phyloP scores from a whole-genome alignment of 2,329 filamentous ascomycete species.

The Xylariaceae sp. region DNA sequence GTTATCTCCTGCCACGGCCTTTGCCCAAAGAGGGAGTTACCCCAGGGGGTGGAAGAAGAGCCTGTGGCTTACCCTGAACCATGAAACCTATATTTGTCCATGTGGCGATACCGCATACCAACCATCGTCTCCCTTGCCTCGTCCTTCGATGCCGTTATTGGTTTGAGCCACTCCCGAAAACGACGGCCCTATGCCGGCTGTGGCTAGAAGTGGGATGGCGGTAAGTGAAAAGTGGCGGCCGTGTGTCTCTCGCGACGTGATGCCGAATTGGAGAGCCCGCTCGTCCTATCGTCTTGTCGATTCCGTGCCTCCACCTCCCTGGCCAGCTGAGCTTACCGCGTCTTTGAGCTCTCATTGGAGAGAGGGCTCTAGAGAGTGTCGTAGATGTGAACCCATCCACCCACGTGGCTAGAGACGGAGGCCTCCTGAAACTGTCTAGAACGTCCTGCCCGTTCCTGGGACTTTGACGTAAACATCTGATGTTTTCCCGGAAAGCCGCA shows the following conservation, averaged over 20 bases:
- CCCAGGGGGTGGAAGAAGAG: slow-evolving; percentile 30
- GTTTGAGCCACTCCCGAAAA: background rate
- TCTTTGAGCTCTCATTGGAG: slow-evolving; percentile 23
- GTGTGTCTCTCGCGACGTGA: background rate
- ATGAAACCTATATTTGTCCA: slow-evolving; percentile 1
- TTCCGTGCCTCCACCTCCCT: slow-evolving; percentile 3
- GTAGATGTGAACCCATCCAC: slow-evolving; percentile 18
- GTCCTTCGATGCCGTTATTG: background rate
- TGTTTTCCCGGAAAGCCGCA: background rate
- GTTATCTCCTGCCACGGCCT: slow-evolving; percentile 14
- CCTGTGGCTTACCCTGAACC: slow-evolving; percentile 29
- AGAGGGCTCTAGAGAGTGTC: slow-evolving; percentile 12
- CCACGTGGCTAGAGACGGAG: slow-evolving; percentile 10
- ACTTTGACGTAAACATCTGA: background rate
- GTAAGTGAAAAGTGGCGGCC: background rate
- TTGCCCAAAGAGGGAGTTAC: slow-evolving; percentile 27
- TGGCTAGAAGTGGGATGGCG: background rate
- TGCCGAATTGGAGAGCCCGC: background rate
- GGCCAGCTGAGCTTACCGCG: slow-evolving; percentile 21
- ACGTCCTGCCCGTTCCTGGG: background rate
- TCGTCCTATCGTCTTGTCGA: background rate
- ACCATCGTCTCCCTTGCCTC: background rate
- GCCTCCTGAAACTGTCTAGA: slow-evolving; percentile 10
- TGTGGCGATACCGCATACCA: slow-evolving; percentile 15
- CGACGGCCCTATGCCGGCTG: background rate